Evolutionary conservation across 345 rosid species (phyloP), one percentile per base, ranked within the genome.

Genomic region (Citrus hindsii): DNA sequence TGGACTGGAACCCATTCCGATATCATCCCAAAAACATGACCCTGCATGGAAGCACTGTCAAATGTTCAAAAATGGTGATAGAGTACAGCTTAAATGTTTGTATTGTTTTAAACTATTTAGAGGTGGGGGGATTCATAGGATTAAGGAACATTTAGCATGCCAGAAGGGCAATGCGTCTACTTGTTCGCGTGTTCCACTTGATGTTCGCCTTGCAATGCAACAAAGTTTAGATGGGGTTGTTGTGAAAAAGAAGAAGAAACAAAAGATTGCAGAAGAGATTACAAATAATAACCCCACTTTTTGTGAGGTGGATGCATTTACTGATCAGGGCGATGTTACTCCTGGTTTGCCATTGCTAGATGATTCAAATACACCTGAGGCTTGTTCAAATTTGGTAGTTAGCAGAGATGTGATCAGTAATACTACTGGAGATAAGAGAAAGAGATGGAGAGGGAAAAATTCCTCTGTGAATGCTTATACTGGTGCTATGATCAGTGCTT

Each of bases 21-120:
- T 91, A 24, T 87, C 96, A 24, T 84, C 93, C 0, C 98, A 90
- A 70, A 96, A 94, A 68, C 90, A 92, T 53, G 99, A 96, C 86
- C 94, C 90, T n/a, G 97, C 99, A 13, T 94, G 98, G 99, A 89
- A 91, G 76, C 98, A 96, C 79, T 94, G 98, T 79, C 89, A 90
- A 68, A 88, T 92, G 85, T 90, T 85, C 77, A 90, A 90, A 85
- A 86, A 88, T 79, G 98, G 91, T 9, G 93, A 90, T 24, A 87
- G 87, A 79, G 86, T 89, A 32, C 98, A 91, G 76, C 85, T 96
- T 81, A 92, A 86, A 84, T 96, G 98, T 76, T 22, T 86, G 53
- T 96, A 92, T 83, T 96, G 98, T 81, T 62, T 82, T 22, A 94
- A 96, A 76, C 62, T 96, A 64, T 94, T 96, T 59, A 92, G 92